A percentile compares a stretch with the other conserved stretches of the same genome.
Evolutionary conservation across 108 stramenopile genomes (phyloP).

Genomic region (Cyclotella distinguenda): DNA sequence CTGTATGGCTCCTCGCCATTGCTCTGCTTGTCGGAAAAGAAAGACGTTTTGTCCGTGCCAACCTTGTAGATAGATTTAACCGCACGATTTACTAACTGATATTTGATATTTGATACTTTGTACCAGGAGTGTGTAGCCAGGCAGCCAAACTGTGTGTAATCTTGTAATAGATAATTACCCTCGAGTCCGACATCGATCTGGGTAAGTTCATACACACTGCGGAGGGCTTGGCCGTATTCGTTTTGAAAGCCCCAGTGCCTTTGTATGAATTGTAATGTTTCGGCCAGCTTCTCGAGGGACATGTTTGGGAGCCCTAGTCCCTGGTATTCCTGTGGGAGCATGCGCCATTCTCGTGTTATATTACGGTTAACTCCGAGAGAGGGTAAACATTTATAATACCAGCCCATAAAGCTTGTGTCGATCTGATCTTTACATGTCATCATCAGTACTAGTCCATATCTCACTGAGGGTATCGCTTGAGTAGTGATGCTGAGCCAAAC

Average conservation of each 20-base stretch:
- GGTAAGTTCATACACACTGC: neutral
- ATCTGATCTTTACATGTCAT: neutral
- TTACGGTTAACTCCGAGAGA: neutral
- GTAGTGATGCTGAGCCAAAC: neutral
- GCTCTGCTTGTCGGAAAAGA: too few species aligned
- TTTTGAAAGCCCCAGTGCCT: neutral
- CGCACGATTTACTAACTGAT: too few species aligned
- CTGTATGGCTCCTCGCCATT: too few species aligned
- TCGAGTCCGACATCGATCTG: neutral
- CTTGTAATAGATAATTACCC: neutral
- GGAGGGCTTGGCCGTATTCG: neutral
- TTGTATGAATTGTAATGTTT: neutral
- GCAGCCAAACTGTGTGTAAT: neutral
- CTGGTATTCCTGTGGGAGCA: neutral
- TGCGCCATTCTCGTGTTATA: neutral
- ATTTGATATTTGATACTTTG: too few species aligned
- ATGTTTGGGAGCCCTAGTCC: conserved; percentile 4
- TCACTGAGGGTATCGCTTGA: neutral
- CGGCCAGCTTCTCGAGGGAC: neutral
- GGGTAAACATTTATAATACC: conserved; percentile 1
- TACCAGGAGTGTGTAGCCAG: conserved; percentile 8
- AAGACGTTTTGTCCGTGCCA: too few species aligned
- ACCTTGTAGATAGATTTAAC: too few species aligned
- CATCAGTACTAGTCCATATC: neutral
- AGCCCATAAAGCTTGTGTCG: neutral